These are phyloP conservation scores for Exophiala phaeomuriformis DNA, from an alignment of 2,329 filamentous ascomycete species.

Conservation along the genomic window DNA sequence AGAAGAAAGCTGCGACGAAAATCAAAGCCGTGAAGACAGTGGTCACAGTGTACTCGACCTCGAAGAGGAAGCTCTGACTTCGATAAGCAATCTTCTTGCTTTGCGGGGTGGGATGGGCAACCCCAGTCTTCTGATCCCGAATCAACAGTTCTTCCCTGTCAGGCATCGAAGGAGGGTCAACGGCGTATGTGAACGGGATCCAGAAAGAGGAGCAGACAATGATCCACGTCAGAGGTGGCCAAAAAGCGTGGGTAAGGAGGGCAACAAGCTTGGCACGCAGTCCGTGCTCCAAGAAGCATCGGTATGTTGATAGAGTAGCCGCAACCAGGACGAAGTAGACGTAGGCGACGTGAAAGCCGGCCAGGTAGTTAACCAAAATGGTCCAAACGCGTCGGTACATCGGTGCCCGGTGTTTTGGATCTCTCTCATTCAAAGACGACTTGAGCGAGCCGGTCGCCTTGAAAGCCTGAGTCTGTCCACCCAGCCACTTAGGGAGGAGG, in stretches of 20 bases:
- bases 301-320: constrained; percentile 46
- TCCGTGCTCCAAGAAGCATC: constrained; percentile 40
- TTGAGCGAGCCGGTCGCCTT: constrained; percentile 54
- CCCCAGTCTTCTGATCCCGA: constrained; percentile 46
- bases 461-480: constrained; percentile 53
- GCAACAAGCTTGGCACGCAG: constrained; percentile 42
- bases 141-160: constrained; percentile 52
- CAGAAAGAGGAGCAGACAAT: constrained; percentile 50
- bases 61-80: constrained; percentile 50
- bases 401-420: constrained; percentile 35
- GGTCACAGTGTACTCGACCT: constrained; percentile 39
- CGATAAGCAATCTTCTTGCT: constrained; percentile 52
- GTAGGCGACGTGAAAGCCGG: constrained; percentile 49
- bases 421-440: constrained; percentile 53
- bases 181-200: constrained; percentile 55
- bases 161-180: constrained; percentile 53
- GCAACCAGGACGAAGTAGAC: constrained; percentile 48
- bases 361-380: constrained; percentile 52
- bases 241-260: constrained; percentile 52
- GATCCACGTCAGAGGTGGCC: constrained; percentile 54
- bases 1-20: constrained; percentile 13
- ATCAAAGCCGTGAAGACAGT: constrained; percentile 2
- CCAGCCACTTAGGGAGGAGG: constrained; percentile 53
- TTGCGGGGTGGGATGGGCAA: constrained; percentile 39
- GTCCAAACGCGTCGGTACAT: constrained; percentile 48